Base-by-base conservation (phyloP, 805 yeast genomes). In the Candida taoyuanica region DNA sequence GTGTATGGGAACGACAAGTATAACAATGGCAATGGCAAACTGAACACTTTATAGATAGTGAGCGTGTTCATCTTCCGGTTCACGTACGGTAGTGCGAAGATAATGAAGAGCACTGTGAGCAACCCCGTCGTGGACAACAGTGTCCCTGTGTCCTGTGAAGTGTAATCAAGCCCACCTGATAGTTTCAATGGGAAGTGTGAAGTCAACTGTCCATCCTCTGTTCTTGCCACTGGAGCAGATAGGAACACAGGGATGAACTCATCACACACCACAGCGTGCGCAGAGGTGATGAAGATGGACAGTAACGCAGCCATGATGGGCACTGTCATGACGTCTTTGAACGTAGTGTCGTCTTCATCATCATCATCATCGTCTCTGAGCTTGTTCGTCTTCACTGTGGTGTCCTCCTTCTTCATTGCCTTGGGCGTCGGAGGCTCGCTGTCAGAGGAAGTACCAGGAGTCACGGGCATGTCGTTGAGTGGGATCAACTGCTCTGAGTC, bases 81-180 rank as follows among this genome's bases (percentile, higher is more conserved):
- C 24, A 43, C 17, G 24, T 39, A 33, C 3, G 46, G 46, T 2
- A 43, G 28, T 3, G 30, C 57, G 31, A 74, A 37, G 29, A 77
- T 69, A 29, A 71, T 61, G 31, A 72, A 45, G 13, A 72, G 65
- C 4, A 80, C 81, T 20, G 69, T 58, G 16, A 71, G 48, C 21
- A 41, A 13, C 4, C 82, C 82, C 4, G 76, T 70, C 2, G 64
- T 37, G 11, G 81, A 73, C 23, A 76, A 58, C 33, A 75, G 50
- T 3, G 61, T 50, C 28, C 82, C 83, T 21, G 76, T 74, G n/a
- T 64, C 62, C 36, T 59, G 56, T 3, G 77, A 59, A 16, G 54
- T 46, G 50, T 60, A 67, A 6, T 74, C 75, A 43, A 76, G 60
- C 1, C 83, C 83, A 25, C 83, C 83, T 20, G 56, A 52, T 16